Conservation (phyloP, 495 filamentous ascomycete species). For the Hypomontagnella submonticulosa region DNA sequence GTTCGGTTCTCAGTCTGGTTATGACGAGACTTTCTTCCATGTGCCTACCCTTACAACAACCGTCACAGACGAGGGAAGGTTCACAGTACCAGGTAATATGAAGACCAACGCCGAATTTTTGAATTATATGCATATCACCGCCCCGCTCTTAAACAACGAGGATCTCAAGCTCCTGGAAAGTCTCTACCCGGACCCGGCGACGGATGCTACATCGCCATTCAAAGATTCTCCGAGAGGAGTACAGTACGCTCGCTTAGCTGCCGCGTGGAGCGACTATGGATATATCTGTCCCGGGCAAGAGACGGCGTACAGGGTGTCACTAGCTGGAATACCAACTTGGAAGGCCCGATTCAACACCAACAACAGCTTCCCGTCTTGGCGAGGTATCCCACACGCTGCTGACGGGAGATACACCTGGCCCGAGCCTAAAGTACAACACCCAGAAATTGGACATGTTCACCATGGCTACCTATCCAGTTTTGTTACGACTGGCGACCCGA, state of each 20-base stretch:
- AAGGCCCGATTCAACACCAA: conserved; percentile 55
- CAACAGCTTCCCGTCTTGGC: conserved; percentile 61
- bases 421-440: conserved; percentile 54
- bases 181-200: conserved; percentile 68
- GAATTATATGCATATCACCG: conserved; percentile 64
- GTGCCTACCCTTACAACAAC: conserved; percentile 72
- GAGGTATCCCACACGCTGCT: conserved; percentile 62
- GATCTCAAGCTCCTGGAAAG: conserved; percentile 63
- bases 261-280: conserved; percentile 72
- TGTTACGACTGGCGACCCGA: conserved; percentile 62
- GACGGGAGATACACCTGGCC: conserved; percentile 52
- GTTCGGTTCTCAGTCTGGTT: conserved; percentile 62
- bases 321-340: conserved; percentile 47
- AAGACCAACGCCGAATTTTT: conserved; percentile 61
- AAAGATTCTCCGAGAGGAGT: conserved; percentile 52
- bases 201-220: conserved; percentile 35
- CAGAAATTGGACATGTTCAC: conserved; percentile 54
- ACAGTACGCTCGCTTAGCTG: conserved; percentile 68
- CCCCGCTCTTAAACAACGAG: conserved; percentile 57
- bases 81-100: conserved; percentile 62
- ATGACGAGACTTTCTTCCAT: conserved; percentile 60
- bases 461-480: conserved; percentile 66
- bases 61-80: conserved; percentile 70
- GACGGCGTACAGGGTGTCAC: conserved; percentile 63
- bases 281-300: conserved; percentile 72